These are phyloP conservation scores for Hypoxylon cercidicola DNA, from an alignment of 495 filamentous ascomycete species.

Conservation along the genomic window DNA sequence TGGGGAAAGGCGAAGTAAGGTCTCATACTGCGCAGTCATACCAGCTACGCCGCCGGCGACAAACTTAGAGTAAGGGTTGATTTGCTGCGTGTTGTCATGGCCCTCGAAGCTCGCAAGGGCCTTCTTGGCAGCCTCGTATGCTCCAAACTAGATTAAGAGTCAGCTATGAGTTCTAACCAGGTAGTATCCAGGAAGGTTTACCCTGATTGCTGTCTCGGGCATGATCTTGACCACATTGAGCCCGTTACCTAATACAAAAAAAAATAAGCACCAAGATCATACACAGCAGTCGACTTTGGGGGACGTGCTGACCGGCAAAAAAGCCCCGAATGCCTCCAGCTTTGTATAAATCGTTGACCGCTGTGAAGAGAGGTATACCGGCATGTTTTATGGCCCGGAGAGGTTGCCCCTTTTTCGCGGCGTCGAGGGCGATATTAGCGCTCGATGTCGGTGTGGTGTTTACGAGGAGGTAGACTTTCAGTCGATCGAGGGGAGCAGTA, in stretches of 20 bases:
- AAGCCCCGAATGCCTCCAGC: conserved; percentile 90
- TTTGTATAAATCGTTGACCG: conserved; percentile 79
- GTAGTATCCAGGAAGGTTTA: conserved; percentile 31
- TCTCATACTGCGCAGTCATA: conserved; percentile 86
- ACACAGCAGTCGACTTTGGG: background rate
- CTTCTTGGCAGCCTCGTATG: conserved; percentile 94
- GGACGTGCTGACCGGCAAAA: conserved; percentile 80
- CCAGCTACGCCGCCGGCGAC: conserved; percentile 89
- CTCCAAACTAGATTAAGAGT: conserved; percentile 72
- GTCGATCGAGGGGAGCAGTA: conserved; percentile 93
- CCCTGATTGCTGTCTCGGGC: conserved; percentile 93
- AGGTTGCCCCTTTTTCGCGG: conserved; percentile 77
- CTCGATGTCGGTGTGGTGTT: conserved; percentile 74
- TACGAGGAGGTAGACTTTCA: conserved; percentile 97
- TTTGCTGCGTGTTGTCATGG: conserved; percentile 80
- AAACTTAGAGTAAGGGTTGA: conserved; percentile 87
- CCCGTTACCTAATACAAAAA: conserved; percentile 77
- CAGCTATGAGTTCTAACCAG: conserved; percentile 18
- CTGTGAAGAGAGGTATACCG: conserved; percentile 73
- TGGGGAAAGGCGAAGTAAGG: conserved; percentile 10
- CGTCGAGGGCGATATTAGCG: conserved; percentile 65
- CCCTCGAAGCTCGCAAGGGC: conserved; percentile 88
- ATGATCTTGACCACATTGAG: conserved; percentile 97
- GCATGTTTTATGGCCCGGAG: conserved; percentile 72
- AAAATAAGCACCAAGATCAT: conserved; percentile 18